Evolutionary conservation across 2,329 filamentous ascomycete species (phyloP).

Genomic region (Teratosphaeria zuluensis): DNA sequence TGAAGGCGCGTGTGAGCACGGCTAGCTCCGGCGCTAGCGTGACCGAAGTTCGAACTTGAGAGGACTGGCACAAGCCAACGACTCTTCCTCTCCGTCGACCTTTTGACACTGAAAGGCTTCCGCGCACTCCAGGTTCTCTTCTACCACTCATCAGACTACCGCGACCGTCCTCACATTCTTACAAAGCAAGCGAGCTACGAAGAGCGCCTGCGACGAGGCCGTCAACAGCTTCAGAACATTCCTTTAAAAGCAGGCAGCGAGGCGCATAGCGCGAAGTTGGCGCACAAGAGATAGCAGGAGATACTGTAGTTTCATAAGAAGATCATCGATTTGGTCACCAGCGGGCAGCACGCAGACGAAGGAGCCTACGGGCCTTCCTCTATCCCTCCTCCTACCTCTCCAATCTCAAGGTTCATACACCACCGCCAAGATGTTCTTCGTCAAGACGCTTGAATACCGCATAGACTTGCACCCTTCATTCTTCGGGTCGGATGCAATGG

Average conservation of each 20-base stretch:
- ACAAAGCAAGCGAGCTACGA: neutral
- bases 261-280: neutral
- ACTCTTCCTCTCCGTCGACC: slow-evolving; percentile 10
- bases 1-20: neutral
- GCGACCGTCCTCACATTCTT: neutral
- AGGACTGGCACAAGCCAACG: neutral
- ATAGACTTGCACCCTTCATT: slow-evolving; percentile 95
- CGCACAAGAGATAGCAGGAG: neutral
- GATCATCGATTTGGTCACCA: neutral
- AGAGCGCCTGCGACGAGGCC: neutral
- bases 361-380: neutral
- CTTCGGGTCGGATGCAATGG: slow-evolving; percentile 87
- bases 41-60: neutral
- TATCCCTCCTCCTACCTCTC: neutral
- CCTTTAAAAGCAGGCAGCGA: neutral
- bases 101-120: slow-evolving; percentile 16
- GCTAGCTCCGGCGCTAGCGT: neutral
- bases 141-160: neutral
- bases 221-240: neutral
- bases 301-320: neutral
- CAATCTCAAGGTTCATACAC: neutral
- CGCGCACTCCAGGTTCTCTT: neutral
- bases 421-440: slow-evolving; percentile 72
- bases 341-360: neutral
- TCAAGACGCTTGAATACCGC: slow-evolving; percentile 90